Conservation (phyloP, 2,329 filamentous ascomycete genomes). For the Phialophora chinensis region DNA sequence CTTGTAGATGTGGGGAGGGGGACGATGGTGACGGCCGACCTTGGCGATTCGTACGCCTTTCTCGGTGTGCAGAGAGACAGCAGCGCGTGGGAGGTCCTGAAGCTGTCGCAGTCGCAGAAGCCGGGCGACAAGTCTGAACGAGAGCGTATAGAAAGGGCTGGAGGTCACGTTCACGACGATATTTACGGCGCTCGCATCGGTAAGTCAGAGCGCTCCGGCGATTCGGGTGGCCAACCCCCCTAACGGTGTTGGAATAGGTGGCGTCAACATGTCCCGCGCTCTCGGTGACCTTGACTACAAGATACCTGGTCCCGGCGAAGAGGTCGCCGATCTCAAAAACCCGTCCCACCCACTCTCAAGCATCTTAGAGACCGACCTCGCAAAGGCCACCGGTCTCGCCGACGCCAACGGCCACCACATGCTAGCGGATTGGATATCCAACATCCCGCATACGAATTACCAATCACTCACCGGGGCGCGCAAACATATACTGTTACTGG, state of each 20-base stretch:
- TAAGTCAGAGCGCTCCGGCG: not conserved
- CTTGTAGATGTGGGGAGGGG: not conserved
- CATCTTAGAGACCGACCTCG: not conserved
- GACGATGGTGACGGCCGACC: constrained; percentile 3
- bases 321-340: not conserved
- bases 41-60: constrained; percentile 1
- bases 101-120: not conserved
- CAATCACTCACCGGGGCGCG: not conserved
- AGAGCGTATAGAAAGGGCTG: constrained; percentile 1
- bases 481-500: not conserved
- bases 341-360: not conserved
- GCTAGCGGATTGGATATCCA: constrained; percentile 4
- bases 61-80: not conserved
- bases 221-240: not conserved
- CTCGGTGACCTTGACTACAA: not conserved
- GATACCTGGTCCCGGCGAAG: not conserved
- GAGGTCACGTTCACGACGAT: not conserved
- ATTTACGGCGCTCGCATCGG: not conserved
- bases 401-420: not conserved
- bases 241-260: not conserved
- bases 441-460: constrained; percentile 3
- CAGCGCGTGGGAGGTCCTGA: not conserved
- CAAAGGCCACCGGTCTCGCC: not conserved
- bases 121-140: not conserved
- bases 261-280: constrained; percentile 1